Percentiles rank a stretch among this genome's conserved stretches.
phyloP scores from a whole-genome alignment of 352 stramenopile genomes.

The Pythium scleroteichum region DNA sequence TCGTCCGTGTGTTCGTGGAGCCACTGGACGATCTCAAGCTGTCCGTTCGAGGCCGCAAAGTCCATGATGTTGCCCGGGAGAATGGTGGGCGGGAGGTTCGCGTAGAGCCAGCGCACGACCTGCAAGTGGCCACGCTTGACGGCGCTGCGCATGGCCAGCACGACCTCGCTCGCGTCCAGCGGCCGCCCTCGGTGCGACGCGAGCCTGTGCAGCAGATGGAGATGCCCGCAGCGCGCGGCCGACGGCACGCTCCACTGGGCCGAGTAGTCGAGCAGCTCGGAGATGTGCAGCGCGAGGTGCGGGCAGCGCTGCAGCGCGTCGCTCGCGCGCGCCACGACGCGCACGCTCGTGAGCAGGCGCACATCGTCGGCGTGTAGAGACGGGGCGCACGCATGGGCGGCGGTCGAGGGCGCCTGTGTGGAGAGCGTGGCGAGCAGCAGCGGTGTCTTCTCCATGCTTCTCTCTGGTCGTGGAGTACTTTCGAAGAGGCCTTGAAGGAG shows the following conservation, averaged over 20 bases:
- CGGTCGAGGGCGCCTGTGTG: not conserved
- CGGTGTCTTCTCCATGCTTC: conserved; percentile 2
- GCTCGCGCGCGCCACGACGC: conserved; percentile 43
- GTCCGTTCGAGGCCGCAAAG: conserved; percentile 67
- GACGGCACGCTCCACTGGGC: conserved; percentile 57
- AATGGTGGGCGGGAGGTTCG: conserved; percentile 50
- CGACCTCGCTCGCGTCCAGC: conserved; percentile 53
- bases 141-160: conserved; percentile 68
- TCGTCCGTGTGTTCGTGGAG: conserved; percentile 66
- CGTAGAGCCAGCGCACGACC: conserved; percentile 65
- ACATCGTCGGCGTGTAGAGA: not conserved
- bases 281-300: conserved; percentile 48
- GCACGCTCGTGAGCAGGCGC: conserved; percentile 35
- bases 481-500: no score
- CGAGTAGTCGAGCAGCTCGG: conserved; percentile 58
- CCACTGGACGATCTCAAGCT: conserved; percentile 73
- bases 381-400: not conserved
- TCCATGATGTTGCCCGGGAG: conserved; percentile 79
- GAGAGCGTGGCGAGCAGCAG: not conserved
- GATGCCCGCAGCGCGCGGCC: conserved; percentile 53
- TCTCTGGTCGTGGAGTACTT: no score
- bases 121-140: conserved; percentile 66
- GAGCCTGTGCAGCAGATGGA: conserved; percentile 53
- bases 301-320: conserved; percentile 49
- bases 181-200: conserved; percentile 31